A percentile compares a stretch with the other conserved stretches of the same genome.
Evolutionary conservation across 495 filamentous ascomycete genomes (phyloP).

Genomic region (Penicillium argentinense): DNA sequence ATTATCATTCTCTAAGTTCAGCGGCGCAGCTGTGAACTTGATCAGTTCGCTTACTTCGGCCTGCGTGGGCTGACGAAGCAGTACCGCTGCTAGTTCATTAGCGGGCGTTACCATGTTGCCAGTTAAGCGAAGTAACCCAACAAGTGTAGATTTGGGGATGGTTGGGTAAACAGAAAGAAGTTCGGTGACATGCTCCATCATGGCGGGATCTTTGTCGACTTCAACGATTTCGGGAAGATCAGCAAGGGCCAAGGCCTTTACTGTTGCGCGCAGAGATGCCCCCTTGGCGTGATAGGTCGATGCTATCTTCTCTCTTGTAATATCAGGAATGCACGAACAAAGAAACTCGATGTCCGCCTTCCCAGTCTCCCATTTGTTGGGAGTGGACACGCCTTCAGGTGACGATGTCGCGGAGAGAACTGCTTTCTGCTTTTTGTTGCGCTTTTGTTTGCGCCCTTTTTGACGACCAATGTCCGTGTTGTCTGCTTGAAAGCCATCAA

Average conservation of each 20-base stretch:
- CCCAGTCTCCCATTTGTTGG: constrained; percentile 57
- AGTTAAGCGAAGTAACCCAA: constrained; percentile 55
- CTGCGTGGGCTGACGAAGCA: constrained; percentile 30
- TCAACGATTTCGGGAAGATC: constrained; percentile 29
- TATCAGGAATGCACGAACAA: constrained; percentile 38
- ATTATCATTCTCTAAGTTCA: constrained; percentile 30
- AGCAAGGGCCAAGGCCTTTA: constrained; percentile 49
- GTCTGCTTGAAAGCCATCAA: constrained; percentile 72
- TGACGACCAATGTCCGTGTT: constrained; percentile 32
- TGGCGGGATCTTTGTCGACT: constrained; percentile 42
- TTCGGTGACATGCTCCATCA: constrained; percentile 51
- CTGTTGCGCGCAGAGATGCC: constrained; percentile 56
- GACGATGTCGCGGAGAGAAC: constrained; percentile 6
- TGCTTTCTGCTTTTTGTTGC: constrained; percentile 22
- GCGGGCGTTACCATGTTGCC: constrained; percentile 55
- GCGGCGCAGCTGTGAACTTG: constrained; percentile 37
- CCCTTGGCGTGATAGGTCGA: constrained; percentile 64
- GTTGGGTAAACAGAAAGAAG: constrained; percentile 54
- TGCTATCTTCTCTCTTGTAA: constrained; percentile 50
- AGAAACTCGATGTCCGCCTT: constrained; percentile 62
- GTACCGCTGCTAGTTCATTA: constrained; percentile 57
- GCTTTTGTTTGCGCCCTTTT: constrained; percentile 46
- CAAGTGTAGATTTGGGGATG: constrained; percentile 42
- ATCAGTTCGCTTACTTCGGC: constrained; percentile 42
- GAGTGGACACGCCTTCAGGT: constrained; percentile 8